A percentile compares a stretch with the other conserved stretches of the same genome.
phyloP scores from a whole-genome alignment of 1,139 yeast species.

The Barnettozyma hawaiiensis region DNA sequence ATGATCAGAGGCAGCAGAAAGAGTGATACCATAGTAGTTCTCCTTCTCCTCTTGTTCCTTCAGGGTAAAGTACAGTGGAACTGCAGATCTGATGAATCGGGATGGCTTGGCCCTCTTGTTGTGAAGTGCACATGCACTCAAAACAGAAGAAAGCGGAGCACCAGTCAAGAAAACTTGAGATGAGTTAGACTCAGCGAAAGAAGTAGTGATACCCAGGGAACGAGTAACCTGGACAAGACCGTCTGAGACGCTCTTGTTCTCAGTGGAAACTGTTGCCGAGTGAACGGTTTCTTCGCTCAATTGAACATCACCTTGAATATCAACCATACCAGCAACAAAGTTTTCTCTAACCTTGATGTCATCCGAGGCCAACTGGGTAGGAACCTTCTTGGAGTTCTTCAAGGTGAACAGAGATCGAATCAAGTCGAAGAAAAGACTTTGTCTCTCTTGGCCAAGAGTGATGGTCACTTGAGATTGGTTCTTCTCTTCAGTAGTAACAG shows the following conservation, averaged over 20 bases:
- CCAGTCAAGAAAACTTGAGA: constrained; percentile 21
- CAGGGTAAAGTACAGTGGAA: constrained; percentile 29
- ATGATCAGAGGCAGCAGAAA: constrained; percentile 35
- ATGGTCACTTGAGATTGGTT: constrained; percentile 4
- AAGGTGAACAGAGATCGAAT: constrained; percentile 11
- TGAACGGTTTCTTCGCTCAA: constrained; percentile 14
- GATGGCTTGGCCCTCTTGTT: constrained; percentile 15
- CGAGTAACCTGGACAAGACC: constrained; percentile 34
- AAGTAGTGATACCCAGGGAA: constrained; percentile 34
- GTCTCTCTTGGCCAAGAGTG: neutral
- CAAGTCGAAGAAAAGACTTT: constrained; percentile 2
- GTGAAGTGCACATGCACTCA: constrained; percentile 24
- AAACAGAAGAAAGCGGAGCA: constrained; percentile 23
- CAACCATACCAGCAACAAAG: constrained; percentile 39
- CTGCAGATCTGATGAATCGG: constrained; percentile 24
- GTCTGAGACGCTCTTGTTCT: constrained; percentile 28
- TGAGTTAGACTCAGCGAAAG: constrained; percentile 19
- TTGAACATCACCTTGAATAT: constrained; percentile 31
- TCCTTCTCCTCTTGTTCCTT: constrained; percentile 25
- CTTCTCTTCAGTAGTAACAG: constrained; percentile 4
- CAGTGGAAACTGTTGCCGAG: constrained; percentile 30
- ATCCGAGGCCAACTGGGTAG: constrained; percentile 23
- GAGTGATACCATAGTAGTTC: constrained; percentile 38
- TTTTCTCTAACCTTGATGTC: constrained; percentile 33
- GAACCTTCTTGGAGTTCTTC: constrained; percentile 23